Percentiles rank a stretch among this genome's conserved stretches.
These are phyloP conservation scores for Rhizopogon vinicolor DNA, from an alignment of 768 basidiomycete species.

Conservation along the genomic window DNA sequence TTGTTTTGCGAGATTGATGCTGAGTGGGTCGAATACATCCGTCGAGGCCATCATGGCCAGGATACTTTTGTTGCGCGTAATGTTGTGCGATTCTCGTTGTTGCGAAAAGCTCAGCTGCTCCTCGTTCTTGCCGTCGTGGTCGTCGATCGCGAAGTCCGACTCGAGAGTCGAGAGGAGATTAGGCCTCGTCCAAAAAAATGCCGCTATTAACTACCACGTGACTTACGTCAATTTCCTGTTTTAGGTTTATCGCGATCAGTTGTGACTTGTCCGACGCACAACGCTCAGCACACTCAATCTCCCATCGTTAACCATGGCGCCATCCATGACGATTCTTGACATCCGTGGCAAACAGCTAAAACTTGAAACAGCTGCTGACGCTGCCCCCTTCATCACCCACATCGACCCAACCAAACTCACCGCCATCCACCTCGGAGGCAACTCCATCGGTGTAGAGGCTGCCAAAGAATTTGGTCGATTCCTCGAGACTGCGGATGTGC, in stretches of 20 bases:
- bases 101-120: conserved; percentile 6
- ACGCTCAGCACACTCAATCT: neutral
- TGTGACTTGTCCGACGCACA: neutral
- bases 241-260: conserved; percentile 11
- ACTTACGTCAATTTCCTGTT: conserved; percentile 6
- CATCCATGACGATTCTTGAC: conserved; percentile 17
- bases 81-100: neutral
- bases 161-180: neutral
- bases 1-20: conserved; percentile 54
- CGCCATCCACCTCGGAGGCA: conserved; percentile 91
- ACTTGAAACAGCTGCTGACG: conserved; percentile 70
- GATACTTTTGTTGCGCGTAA: neutral
- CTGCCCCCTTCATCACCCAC: conserved; percentile 65
- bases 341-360: conserved; percentile 47
- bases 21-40: conserved; percentile 48
- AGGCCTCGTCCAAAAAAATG: neutral
- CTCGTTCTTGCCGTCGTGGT: neutral
- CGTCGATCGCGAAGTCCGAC: neutral
- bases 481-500: conserved; percentile 54
- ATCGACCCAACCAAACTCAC: conserved; percentile 66
- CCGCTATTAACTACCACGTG: conserved; percentile 16
- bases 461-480: conserved; percentile 80
- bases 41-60: neutral
- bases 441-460: conserved; percentile 91
- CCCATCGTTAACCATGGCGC: conserved; percentile 12